Evolutionary conservation across 441 rosid genomes (phyloP), one percentile per base, ranked within the genome.

Genomic region (Pelargonium australe): DNA sequence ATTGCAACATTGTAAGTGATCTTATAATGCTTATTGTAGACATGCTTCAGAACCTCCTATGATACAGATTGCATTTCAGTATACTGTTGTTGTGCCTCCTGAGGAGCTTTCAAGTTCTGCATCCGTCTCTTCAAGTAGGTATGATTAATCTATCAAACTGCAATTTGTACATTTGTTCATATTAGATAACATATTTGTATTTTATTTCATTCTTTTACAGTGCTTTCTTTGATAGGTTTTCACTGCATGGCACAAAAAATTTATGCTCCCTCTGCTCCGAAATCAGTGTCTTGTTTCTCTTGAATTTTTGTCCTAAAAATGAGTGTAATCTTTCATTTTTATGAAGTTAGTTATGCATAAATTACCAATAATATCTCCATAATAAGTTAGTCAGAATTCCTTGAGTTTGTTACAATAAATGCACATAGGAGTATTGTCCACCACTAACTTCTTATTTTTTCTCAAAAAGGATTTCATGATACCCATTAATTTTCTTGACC

Each of bases 31-130:
- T 44, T 69, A 76, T 76, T 80, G 63, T 90, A 95, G 98, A 71
- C 88, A 89, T 77, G 64, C 89, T 20, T 82, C 91, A 45, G 97
- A 92, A 74, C 96, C 86, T 75, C 99, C 98, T 4, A 86, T 86
- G 55, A 73, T 95, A 73, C 99, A 95, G 80, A 90, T 92, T 73
- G 99, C 97, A 53, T 95, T 95, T 81, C 98, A 90, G 75, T 92
- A 90, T 77, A 85, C 99, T 34, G 92, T 90, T 68, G 83, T 92
- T 45, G 96, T 85, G 74, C 91, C 96, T 63, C 96, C 96, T 11
- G 92, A 90, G 76, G 96, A 85, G 67, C 88, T 79, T 67, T 68
- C 91, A 68, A 80, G 73, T 79, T 76, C 90, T 17, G 82, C 75
- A 70, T 70, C 77, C 76, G 76, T 75, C 78, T 76, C 97, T 73